Evolutionary conservation across 768 basidiomycete species (phyloP).

Genomic region (Trametes meyenii): DNA sequence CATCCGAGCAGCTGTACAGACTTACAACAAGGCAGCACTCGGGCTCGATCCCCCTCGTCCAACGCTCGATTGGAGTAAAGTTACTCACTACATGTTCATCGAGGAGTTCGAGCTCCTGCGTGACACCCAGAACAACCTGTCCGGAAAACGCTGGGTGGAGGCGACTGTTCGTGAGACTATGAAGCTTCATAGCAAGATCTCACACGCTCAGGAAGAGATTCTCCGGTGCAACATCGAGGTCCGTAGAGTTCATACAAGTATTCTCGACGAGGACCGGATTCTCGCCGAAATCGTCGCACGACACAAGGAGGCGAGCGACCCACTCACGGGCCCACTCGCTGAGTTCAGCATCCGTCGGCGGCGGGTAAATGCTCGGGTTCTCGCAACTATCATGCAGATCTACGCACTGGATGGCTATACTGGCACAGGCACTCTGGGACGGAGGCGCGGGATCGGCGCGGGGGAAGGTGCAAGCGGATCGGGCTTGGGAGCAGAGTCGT

Average conservation of each 20-base stretch:
- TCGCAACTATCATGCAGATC: too few species aligned
- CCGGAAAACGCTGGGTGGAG: conserved; percentile 30
- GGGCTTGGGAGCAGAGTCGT: too few species aligned
- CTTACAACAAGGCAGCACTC: conserved; percentile 35
- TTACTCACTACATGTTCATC: conserved; percentile 33
- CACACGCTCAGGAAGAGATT: background rate
- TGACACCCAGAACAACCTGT: conserved; percentile 30
- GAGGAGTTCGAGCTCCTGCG: conserved; percentile 36
- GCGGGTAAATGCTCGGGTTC: too few species aligned
- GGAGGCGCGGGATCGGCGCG: too few species aligned
- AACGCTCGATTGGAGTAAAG: conserved; percentile 30
- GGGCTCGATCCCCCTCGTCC: conserved; percentile 26
- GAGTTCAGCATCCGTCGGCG: too few species aligned
- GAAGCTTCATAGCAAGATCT: background rate
- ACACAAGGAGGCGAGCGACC: too few species aligned
- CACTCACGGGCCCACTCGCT: too few species aligned
- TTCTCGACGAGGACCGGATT: background rate
- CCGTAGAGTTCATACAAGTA: background rate
- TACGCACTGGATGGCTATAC: too few species aligned
- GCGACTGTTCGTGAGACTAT: background rate
- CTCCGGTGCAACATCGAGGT: background rate
- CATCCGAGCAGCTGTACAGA: conserved; percentile 30
- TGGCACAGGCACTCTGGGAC: too few species aligned
- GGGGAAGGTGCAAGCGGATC: too few species aligned
- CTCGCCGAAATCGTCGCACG: too few species aligned